These are phyloP conservation scores for Vigna radiata DNA, from an alignment of 306 rosid species.

Conservation along the genomic window DNA sequence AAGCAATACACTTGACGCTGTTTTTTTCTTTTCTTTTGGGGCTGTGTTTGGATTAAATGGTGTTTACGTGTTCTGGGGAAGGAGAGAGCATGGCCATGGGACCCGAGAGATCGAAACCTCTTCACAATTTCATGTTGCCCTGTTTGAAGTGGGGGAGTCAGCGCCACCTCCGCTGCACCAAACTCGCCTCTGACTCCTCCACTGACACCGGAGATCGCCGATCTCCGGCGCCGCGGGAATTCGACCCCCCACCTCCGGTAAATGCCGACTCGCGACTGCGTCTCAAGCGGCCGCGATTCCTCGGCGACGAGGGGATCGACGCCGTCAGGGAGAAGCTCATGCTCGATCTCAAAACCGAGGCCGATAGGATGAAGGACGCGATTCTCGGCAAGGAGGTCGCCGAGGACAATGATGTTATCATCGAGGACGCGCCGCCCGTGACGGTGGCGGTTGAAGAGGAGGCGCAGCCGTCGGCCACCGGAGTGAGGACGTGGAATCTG, in stretches of 20 bases:
- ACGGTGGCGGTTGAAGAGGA: neutral
- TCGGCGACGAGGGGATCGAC: conserved; percentile 64
- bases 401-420: neutral
- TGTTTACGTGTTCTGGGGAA: conserved; percentile 50
- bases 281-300: conserved; percentile 47
- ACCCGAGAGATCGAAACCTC: conserved; percentile 77
- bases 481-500: conserved; percentile 75
- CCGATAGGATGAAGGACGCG: conserved; percentile 71
- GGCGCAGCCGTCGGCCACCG: conserved; percentile 20
- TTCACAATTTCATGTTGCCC: conserved; percentile 88
- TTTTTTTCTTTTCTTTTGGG: neutral
- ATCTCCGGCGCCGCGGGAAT: conserved; percentile 43
- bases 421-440: neutral
- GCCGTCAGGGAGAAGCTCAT: conserved; percentile 85
- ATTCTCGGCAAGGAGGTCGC: conserved; percentile 59
- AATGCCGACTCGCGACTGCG: conserved; percentile 44
- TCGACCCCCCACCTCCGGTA: conserved; percentile 39
- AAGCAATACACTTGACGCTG: neutral
- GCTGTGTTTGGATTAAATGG: conserved; percentile 51
- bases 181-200: conserved; percentile 13
- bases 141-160: conserved; percentile 93
- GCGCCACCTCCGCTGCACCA: conserved; percentile 77
- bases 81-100: conserved; percentile 66
- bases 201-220: conserved; percentile 55
- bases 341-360: conserved; percentile 80